A percentile compares a stretch with the other conserved stretches of the same genome.
phyloP scores from a whole-genome alignment of 305 asterid species.

The Lippia alba region DNA sequence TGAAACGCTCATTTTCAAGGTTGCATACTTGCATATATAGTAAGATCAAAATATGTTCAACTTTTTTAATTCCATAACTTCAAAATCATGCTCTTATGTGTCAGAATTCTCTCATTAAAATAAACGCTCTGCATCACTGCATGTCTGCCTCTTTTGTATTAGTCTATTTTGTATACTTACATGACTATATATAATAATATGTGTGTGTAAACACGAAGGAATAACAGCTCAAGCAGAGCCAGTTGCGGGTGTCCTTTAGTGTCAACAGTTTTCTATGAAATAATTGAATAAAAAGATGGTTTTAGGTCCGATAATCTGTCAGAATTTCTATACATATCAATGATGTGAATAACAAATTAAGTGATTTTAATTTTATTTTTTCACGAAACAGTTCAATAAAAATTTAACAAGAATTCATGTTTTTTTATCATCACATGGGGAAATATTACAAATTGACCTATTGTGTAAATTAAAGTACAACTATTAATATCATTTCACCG shows the following conservation, averaged over 20 bases:
- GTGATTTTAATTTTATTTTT: too few relatives aligned
- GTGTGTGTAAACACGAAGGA: neutral
- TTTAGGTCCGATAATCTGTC: too few relatives aligned
- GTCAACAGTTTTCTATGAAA: constrained; percentile 31
- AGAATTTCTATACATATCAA: too few relatives aligned
- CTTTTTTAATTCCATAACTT: constrained; percentile 7
- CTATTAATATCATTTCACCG: too few relatives aligned
- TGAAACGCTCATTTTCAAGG: constrained; percentile 11
- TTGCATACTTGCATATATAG: constrained; percentile 7
- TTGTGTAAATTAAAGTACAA: too few relatives aligned
- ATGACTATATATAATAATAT: neutral
- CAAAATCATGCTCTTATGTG: constrained; percentile 25
- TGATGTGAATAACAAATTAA: too few relatives aligned
- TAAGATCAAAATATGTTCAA: neutral
- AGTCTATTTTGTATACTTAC: neutral
- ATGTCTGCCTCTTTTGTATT: constrained; percentile 25
- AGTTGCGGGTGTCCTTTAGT: constrained; percentile 42
- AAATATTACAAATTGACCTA: too few relatives aligned
- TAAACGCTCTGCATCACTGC: constrained; percentile 10
- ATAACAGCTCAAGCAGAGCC: constrained; percentile 27
- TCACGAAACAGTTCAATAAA: too few relatives aligned
- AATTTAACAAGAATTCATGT: too few relatives aligned
- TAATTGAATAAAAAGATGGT: neutral
- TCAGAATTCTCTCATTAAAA: constrained; percentile 30
- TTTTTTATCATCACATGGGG: too few relatives aligned